Evolutionary conservation across 2,329 filamentous ascomycete genomes (phyloP).

Genomic region (Dendrostoma leiphaemia): DNA sequence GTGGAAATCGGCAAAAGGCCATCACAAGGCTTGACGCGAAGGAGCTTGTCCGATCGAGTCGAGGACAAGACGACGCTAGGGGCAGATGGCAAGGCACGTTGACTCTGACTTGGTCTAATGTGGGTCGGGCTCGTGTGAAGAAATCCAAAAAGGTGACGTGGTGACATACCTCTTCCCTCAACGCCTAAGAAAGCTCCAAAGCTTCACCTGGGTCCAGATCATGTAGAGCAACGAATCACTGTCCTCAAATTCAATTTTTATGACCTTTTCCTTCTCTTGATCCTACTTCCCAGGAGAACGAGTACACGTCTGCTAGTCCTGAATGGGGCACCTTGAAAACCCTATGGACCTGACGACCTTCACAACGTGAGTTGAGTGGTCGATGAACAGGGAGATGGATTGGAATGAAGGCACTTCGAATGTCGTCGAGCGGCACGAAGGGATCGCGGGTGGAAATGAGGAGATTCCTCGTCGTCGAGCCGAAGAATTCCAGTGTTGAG

Average conservation of each 20-base stretch:
- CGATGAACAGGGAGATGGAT: constrained; percentile 11
- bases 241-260: constrained; percentile 1
- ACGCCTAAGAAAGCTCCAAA: constrained; percentile 21
- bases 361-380: constrained; percentile 8
- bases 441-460: constrained; percentile 35
- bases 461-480: constrained; percentile 43
- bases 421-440: constrained; percentile 29
- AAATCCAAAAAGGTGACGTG: neutral
- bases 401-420: constrained; percentile 11
- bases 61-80: neutral
- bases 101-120: constrained; percentile 1
- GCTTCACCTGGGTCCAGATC: constrained; percentile 22
- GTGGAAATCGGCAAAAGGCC: neutral
- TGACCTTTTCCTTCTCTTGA: constrained; percentile 11
- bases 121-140: neutral
- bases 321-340: neutral
- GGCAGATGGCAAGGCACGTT: constrained; percentile 5
- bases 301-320: neutral
- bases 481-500: constrained; percentile 41
- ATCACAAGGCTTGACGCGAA: neutral
- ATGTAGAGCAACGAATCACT: constrained; percentile 19
- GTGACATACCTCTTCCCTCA: constrained; percentile 24
- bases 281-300: constrained; percentile 5
- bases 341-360: constrained; percentile 12
- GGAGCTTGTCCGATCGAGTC: neutral